phyloP scores from a whole-genome alignment of 208 protist genomes.

The Porcisia hertigi region DNA sequence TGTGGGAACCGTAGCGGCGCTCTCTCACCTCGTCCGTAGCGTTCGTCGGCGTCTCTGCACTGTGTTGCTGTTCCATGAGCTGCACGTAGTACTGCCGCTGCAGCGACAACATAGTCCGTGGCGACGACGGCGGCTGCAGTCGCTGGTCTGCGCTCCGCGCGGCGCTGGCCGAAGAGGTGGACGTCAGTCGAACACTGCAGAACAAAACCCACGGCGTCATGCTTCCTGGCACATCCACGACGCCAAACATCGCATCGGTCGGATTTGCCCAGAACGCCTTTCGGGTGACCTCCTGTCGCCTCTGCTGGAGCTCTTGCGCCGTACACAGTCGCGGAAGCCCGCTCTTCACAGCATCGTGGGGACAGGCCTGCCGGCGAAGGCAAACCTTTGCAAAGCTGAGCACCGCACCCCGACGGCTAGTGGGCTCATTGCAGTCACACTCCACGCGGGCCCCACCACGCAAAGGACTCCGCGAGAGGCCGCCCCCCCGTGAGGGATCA shows the following conservation, averaged over 20 bases:
- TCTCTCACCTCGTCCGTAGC: background rate
- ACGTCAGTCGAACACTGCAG: constrained; percentile 1
- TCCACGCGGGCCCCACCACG: background rate
- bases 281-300: constrained; percentile 4
- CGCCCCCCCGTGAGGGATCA: background rate
- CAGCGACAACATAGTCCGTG: constrained; percentile 7
- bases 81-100: constrained; percentile 31
- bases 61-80: constrained; percentile 13
- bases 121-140: background rate
- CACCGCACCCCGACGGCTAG: background rate
- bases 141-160: background rate
- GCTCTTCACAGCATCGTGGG: background rate
- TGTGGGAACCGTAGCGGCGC: background rate
- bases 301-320: constrained; percentile 3
- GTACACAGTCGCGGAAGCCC: constrained; percentile 2
- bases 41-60: background rate
- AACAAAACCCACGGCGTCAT: constrained; percentile 38
- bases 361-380: constrained; percentile 18
- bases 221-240: constrained; percentile 42
- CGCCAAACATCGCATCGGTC: constrained; percentile 45
- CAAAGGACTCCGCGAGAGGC: background rate
- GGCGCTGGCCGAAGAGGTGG: background rate
- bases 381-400: constrained; percentile 31
- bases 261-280: constrained; percentile 41
- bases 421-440: background rate